Conservation (phyloP, 495 filamentous ascomycete species). For the Penicillium macrosclerotiorum region DNA sequence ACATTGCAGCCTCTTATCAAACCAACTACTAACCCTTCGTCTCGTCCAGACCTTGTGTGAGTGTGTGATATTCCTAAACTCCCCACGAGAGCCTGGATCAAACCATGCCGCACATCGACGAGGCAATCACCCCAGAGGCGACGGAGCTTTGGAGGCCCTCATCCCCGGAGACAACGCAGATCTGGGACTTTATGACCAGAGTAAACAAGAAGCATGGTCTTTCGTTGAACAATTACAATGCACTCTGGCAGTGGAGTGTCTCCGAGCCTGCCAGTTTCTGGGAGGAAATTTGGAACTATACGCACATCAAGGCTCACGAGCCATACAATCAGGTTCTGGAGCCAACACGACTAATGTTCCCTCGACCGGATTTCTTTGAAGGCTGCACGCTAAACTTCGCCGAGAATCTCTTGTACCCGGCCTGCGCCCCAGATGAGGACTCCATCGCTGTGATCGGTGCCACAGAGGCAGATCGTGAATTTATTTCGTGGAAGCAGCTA, state of each 20-base stretch:
- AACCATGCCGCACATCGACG: conserved; percentile 29
- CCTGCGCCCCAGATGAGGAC: conserved; percentile 54
- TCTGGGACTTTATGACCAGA: conserved; percentile 65
- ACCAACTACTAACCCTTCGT: too few relatives aligned
- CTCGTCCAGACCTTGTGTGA: background rate
- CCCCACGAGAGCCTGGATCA: background rate
- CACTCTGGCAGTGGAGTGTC: conserved; percentile 81
- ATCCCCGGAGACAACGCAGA: conserved; percentile 62
- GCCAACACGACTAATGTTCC: conserved; percentile 68
- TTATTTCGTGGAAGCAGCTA: conserved; percentile 77
- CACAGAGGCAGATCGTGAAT: conserved; percentile 66
- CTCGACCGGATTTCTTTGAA: conserved; percentile 79
- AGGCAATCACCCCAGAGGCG: conserved; percentile 15
- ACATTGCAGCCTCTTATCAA: too few relatives aligned
- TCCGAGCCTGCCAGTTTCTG: conserved; percentile 74
- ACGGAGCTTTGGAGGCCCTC: conserved; percentile 71
- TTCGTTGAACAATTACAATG: conserved; percentile 60
- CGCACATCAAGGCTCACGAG: conserved; percentile 66
- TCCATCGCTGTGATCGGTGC: conserved; percentile 66
- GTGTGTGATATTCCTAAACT: background rate
- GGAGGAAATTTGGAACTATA: conserved; percentile 82
- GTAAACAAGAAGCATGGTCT: conserved; percentile 67
- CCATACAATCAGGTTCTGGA: conserved; percentile 70
- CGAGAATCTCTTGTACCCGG: conserved; percentile 84
- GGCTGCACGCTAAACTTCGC: conserved; percentile 83